A percentile compares a stretch with the other conserved stretches of the same genome.
Evolutionary conservation across 495 filamentous ascomycete species (phyloP).

Genomic region (Geopyxis carbonaria): DNA sequence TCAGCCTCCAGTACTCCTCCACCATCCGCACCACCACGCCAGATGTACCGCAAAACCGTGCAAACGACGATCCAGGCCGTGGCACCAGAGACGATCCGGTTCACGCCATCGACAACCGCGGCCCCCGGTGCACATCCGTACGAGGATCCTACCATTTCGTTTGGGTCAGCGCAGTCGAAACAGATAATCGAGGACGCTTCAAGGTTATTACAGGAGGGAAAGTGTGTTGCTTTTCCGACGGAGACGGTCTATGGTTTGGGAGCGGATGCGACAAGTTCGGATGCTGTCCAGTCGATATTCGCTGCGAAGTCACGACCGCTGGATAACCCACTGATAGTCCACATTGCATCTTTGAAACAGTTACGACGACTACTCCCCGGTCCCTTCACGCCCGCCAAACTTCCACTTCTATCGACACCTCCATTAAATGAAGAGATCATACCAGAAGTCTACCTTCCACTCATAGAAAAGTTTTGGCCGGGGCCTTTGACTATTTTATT

Average conservation of each 20-base stretch:
- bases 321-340: conserved; percentile 91
- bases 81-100: conserved; percentile 12
- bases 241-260: conserved; percentile 96
- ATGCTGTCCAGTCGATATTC: conserved; percentile 83
- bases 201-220: conserved; percentile 8
- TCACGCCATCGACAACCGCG: conserved; percentile 8
- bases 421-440: conserved; percentile 32
- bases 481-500: conserved; percentile 86
- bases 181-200: conserved; percentile 13
- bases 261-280: conserved; percentile 73
- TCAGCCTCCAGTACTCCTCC: conserved; percentile 4
- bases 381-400: conserved; percentile 16
- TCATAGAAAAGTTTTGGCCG: conserved; percentile 82
- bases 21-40: conserved; percentile 1
- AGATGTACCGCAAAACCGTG: conserved; percentile 12
- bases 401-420: conserved; percentile 5
- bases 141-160: conserved; percentile 17
- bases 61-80: conserved; percentile 11
- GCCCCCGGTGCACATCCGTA: conserved; percentile 18
- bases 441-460: conserved; percentile 61
- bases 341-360: conserved; percentile 69
- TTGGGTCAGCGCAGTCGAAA: conserved; percentile 8
- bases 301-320: conserved; percentile 71
- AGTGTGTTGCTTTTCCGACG: conserved; percentile 74
- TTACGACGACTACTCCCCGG: conserved; percentile 42